phyloP scores from a whole-genome alignment of 2,329 filamentous ascomycete genomes.

The Eutypella sp. region DNA sequence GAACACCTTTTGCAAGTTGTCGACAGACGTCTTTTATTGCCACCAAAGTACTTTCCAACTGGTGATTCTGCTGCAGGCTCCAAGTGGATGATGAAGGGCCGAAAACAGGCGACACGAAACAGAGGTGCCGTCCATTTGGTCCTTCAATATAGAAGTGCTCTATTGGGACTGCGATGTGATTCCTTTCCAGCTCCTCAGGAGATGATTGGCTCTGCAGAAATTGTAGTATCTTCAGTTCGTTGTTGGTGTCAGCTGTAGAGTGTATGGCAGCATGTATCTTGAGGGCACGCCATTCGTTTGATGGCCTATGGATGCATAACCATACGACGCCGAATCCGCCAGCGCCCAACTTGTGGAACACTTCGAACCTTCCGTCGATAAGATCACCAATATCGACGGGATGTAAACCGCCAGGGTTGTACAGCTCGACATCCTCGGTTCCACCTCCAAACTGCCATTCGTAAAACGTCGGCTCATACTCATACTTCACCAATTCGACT shows the following conservation, averaged over 20 bases:
- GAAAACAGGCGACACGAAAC: background rate
- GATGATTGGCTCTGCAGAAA: background rate
- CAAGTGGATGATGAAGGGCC: background rate
- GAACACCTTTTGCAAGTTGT: background rate
- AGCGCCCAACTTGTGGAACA: background rate
- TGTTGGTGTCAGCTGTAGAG: background rate
- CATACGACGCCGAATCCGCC: background rate
- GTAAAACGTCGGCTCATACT: background rate
- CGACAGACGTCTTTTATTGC: background rate
- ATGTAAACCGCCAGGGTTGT: background rate
- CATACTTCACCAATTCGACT: too few relatives aligned
- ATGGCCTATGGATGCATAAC: background rate
- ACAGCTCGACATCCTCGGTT: background rate
- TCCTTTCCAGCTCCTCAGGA: background rate
- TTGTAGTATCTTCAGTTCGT: background rate
- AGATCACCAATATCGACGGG: slow-evolving; percentile 1
- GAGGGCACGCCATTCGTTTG: background rate
- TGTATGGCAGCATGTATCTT: background rate
- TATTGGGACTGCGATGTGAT: background rate
- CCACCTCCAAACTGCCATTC: background rate
- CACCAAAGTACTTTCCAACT: background rate
- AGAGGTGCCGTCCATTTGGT: background rate
- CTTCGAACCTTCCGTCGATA: background rate
- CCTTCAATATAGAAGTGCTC: background rate
- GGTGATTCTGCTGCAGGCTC: background rate